These are phyloP conservation scores for Berkeleyomyces basicola DNA, from an alignment of 2,329 filamentous ascomycete genomes.

Conservation along the genomic window DNA sequence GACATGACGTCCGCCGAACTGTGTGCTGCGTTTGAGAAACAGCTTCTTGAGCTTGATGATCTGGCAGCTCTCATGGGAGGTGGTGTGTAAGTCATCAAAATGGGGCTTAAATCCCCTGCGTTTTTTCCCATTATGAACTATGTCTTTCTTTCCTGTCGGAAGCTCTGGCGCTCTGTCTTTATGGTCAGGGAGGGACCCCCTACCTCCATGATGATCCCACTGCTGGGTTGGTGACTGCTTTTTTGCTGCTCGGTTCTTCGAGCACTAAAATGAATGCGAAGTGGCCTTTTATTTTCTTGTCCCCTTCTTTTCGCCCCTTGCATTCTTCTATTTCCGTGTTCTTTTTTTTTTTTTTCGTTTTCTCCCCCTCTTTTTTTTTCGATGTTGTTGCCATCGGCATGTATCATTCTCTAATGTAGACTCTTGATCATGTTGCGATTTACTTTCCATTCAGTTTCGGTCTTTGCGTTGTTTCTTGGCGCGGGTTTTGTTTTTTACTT, in stretches of 20 bases:
- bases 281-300: background rate
- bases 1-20: conserved; percentile 45
- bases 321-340: background rate
- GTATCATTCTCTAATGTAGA: conserved; percentile 6
- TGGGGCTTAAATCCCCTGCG: background rate
- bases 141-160: background rate
- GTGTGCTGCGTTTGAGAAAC: conserved; percentile 41
- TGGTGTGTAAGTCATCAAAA: conserved; percentile 28
- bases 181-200: too few relatives aligned
- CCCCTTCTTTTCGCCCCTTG: background rate
- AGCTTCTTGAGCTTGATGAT: conserved; percentile 43
- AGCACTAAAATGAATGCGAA: background rate
- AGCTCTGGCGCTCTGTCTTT: background rate
- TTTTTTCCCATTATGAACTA: background rate
- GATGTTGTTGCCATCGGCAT: background rate
- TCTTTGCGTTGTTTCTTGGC: background rate
- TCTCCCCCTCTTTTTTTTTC: background rate
- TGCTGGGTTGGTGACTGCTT: background rate
- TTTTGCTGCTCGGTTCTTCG: background rate
- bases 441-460: background rate
- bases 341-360: background rate
- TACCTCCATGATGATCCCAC: background rate
- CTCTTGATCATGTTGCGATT: background rate
- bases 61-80: conserved; percentile 47
- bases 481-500: background rate